These are phyloP conservation scores for Aphanomyces astaci DNA, from an alignment of 352 stramenopile species.

Conservation along the genomic window DNA sequence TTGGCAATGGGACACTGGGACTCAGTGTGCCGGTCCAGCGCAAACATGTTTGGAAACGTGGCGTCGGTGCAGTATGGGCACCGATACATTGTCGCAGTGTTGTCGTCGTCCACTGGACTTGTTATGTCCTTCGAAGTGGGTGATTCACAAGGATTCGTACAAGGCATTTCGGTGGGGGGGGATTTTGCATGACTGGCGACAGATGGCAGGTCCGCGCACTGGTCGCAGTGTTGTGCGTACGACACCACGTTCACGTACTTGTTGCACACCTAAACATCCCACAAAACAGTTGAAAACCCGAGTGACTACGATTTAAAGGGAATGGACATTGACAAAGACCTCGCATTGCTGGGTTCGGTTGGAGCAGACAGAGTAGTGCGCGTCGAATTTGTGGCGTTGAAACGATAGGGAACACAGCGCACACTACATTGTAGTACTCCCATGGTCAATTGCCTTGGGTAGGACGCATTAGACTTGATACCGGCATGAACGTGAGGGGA, in stretches of 20 bases:
- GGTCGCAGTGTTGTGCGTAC: slow-evolving; percentile 25
- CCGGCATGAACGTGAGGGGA: background rate
- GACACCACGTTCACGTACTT: slow-evolving; percentile 42
- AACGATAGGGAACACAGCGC: slow-evolving; percentile 42
- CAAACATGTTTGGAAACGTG: slow-evolving; percentile 25
- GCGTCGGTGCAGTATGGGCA: slow-evolving; percentile 42
- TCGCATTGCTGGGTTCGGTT: slow-evolving; percentile 51
- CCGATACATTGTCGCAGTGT: slow-evolving; percentile 21
- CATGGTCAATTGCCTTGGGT: slow-evolving; percentile 29
- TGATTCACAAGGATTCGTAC: too few species aligned
- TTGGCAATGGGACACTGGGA: slow-evolving; percentile 35
- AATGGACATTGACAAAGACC: slow-evolving; percentile 24
- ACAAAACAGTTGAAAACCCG: background rate
- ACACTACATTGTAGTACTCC: slow-evolving; percentile 27
- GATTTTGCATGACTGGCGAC: too few species aligned
- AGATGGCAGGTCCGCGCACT: background rate
- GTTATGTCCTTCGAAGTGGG: background rate
- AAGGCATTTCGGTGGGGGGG: too few species aligned
- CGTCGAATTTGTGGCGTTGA: slow-evolving; percentile 35
- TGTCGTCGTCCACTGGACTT: background rate
- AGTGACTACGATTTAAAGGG: background rate
- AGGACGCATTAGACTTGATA: background rate
- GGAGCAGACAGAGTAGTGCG: slow-evolving; percentile 35
- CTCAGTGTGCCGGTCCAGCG: slow-evolving; percentile 33
- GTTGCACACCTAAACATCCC: slow-evolving; percentile 39